Evolutionary conservation across 352 stramenopile genomes (phyloP), one percentile per base, ranked within the genome.

Genomic region (Plasmopara viticola): DNA sequence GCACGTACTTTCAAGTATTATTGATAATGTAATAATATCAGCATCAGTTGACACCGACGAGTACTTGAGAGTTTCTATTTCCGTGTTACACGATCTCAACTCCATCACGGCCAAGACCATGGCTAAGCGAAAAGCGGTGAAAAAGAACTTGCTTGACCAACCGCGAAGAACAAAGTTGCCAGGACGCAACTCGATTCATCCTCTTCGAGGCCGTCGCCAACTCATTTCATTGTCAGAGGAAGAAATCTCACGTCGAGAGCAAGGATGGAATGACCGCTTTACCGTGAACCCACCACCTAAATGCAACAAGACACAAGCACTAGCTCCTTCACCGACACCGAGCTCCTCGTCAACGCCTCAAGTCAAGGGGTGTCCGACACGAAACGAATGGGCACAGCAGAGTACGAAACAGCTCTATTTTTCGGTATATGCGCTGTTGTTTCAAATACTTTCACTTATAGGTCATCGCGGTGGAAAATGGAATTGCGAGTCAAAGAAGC

Each of bases 231-330:
- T 76, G 1, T 74, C 62, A 0, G 60, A 81, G 18, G 57, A 82
- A 31, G 65, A 87, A 46, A 48, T 89, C 18, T 68, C 74, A 44
- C 66, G 78, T 31, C 78, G 76, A 28, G 78, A 91, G 34, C 73
- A 78, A 45, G 80, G 72, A 6, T 91, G 78, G 78, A 86, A 91
- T 37, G 74, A 85, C 51, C 78, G 78, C 1, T 91, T 91, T 51
- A 62, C 69, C 17, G 64, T 82, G 10, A 68, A 86, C n/a, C 59
- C 63, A 25, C 74, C 71, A 4, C 58, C 58, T 12, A 77, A 77
- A 35, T 70, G 67, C 6, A 86, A 75, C 34, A 81, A 84, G 35
- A 58, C 58, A 0, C 57, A 48, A 6, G 66, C 63, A 7, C 44
- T 65, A 4, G 52, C 67, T n/a, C 61, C 62, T 30, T 59, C 49